Evolutionary conservation across 257 asterid genomes (phyloP), one percentile per base, ranked within the genome.

Genomic region (Oldenlandia corymbosa): DNA sequence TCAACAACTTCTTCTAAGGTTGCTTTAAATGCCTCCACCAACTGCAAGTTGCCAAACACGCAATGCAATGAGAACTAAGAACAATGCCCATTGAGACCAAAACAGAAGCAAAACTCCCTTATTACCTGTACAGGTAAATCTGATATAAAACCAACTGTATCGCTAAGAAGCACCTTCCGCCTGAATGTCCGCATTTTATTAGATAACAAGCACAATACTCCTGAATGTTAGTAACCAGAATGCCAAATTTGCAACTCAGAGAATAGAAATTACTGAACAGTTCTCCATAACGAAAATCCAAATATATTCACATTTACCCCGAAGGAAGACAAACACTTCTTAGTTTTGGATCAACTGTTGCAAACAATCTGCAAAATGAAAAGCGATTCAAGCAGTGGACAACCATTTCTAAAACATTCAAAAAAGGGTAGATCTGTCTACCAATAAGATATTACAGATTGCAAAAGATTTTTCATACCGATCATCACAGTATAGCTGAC

Each of bases 1-100:
- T 93, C 95, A 68, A 84, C 87, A 60, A 93, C 97, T 84, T 90
- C 97, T 80, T 93, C 99, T 81, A 93, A 71, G 47, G 99, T 93
- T 58, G 97, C 97, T 51, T 83, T 93, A 78, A 93, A 93, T 62
- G 97, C 99, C 79, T 90, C 97, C 71, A 93, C 97, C 45, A 93
- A 82, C 99, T 93, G 83, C 86, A 76, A 63, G 59, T 72, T 53
- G 42, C 67, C 12, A 61, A 59, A 65, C 31, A 21, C 26, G 59
- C 58, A 63, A 31, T 23, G 28, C 61, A 42, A 47, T 57, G 70
- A 67, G 51, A 69, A 62, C 30, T 9, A 18, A 55, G 52, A 64
- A 24, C 14, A 10, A 34, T 30, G 21, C 46, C 20, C 9, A 45
- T 5, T 11, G 14, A 10, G 30, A 24, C 14, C 9, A 53, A 31